Percentiles rank a stretch among this genome's conserved stretches.
Evolutionary conservation across 371 early-diverging fungal species (phyloP).

Genomic region (Mortierella sp.): DNA sequence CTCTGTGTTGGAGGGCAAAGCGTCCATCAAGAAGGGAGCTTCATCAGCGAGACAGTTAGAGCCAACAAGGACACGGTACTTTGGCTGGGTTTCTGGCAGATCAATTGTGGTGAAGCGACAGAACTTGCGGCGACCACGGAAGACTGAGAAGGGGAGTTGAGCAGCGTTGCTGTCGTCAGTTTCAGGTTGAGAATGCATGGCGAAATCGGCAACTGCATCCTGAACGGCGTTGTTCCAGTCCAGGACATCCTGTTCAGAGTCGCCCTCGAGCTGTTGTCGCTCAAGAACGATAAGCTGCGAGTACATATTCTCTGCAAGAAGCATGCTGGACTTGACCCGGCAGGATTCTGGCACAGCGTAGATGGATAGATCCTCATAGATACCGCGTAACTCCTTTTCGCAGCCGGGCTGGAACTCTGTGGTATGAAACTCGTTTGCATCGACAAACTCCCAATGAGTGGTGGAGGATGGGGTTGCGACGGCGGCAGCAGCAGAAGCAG

Average conservation of each 20-base stretch:
- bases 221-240: constrained; percentile 43
- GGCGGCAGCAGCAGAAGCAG: constrained; percentile 21
- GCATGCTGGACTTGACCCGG: constrained; percentile 16
- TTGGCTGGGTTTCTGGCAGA: constrained; percentile 27
- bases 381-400: constrained; percentile 40
- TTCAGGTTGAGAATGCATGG: constrained; percentile 9
- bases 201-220: constrained; percentile 33
- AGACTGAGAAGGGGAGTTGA: constrained; percentile 26
- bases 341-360: constrained; percentile 43
- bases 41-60: constrained; percentile 47
- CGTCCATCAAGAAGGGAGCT: constrained; percentile 29
- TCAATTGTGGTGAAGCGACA: constrained; percentile 41
- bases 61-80: constrained; percentile 37
- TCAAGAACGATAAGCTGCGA: constrained; percentile 50
- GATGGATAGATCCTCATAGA: constrained; percentile 52
- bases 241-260: constrained; percentile 23
- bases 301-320: constrained; percentile 31
- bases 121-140: constrained; percentile 39
- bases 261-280: constrained; percentile 50
- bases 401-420: constrained; percentile 30
- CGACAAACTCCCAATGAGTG: constrained; percentile 49
- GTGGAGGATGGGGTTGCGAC: background rate
- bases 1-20: constrained; percentile 52
- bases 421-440: constrained; percentile 30
- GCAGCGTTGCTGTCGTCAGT: background rate